These are phyloP conservation scores for Diaporthe sp. DNA, from an alignment of 2,329 filamentous ascomycete genomes.

Conservation along the genomic window DNA sequence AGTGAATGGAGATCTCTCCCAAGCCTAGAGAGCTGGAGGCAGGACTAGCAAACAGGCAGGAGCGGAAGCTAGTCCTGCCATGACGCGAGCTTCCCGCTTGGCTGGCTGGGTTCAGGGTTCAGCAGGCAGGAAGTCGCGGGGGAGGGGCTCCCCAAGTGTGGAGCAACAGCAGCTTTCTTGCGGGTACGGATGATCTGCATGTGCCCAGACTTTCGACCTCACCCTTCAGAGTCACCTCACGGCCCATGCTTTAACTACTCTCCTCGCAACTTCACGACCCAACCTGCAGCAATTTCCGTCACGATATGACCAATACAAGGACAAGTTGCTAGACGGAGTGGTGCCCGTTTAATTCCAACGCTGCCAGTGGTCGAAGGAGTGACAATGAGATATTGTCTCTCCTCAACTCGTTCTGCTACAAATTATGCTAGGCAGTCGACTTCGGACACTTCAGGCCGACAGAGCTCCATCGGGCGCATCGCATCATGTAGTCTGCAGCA, in stretches of 20 bases:
- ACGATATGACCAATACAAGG: too few species aligned
- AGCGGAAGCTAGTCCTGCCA: constrained; percentile 6
- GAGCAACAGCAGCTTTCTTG: background rate
- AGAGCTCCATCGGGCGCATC: background rate
- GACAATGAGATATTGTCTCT: background rate
- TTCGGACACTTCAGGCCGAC: background rate
- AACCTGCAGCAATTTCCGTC: background rate
- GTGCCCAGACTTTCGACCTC: constrained; percentile 6
- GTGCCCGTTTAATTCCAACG: too few species aligned
- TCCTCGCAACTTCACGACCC: background rate
- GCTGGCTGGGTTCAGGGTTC: constrained; percentile 8
- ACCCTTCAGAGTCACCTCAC: background rate
- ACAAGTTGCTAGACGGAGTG: too few species aligned
- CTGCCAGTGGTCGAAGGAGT: background rate
- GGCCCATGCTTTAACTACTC: background rate
- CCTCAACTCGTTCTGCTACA: too few species aligned
- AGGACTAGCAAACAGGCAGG: constrained; percentile 3
- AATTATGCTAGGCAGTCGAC: too few species aligned
- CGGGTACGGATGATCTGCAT: constrained; percentile 12
- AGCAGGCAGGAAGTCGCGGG: background rate
- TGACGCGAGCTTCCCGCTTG: constrained; percentile 12
- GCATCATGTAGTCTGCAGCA: too few species aligned
- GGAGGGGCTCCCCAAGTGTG: constrained; percentile 10
- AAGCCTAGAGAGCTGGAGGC: background rate
- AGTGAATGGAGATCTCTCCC: background rate